Conservation (phyloP, 1,284 basidiomycete genomes). For the Cryptococcus sp. region DNA sequence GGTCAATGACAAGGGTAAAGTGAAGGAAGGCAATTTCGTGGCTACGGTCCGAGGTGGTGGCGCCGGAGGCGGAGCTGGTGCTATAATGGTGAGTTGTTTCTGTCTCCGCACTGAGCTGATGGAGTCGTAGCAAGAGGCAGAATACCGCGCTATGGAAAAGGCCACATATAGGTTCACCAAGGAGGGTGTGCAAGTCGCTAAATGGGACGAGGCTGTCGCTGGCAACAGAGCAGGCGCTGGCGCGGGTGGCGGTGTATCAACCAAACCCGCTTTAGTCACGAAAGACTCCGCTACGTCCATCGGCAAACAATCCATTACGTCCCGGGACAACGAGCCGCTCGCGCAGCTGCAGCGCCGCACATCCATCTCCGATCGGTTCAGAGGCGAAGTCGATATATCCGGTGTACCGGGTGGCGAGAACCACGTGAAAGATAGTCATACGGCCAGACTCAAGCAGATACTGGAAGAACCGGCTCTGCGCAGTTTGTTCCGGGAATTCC, state of each 20-base stretch:
- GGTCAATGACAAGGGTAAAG: conserved; percentile 66
- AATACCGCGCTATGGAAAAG: conserved; percentile 93
- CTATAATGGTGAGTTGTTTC: conserved; percentile 37
- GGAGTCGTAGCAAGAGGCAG: conserved; percentile 71
- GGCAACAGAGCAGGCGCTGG: conserved; percentile 10
- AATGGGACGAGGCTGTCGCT: conserved; percentile 64
- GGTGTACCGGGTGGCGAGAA: conserved; percentile 22
- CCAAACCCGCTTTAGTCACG: conserved; percentile 28
- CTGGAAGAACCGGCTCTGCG: conserved; percentile 90
- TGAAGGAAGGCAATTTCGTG: conserved; percentile 83
- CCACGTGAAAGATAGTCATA: conserved; percentile 75
- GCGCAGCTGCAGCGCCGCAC: conserved; percentile 12
- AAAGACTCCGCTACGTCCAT: conserved; percentile 13
- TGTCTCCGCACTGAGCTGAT: background rate
- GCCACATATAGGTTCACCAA: conserved; percentile 93
- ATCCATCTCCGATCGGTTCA: conserved; percentile 17
- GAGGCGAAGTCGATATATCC: conserved; percentile 23
- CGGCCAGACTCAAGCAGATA: conserved; percentile 86
- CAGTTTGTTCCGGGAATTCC: conserved; percentile 88
- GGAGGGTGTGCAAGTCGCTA: conserved; percentile 78
- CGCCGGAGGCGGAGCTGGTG: conserved; percentile 49
- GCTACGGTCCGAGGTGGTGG: conserved; percentile 66
- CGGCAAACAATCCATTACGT: conserved; percentile 7
- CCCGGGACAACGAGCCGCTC: conserved; percentile 3
- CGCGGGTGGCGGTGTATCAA: conserved; percentile 1